Percentiles rank a stretch among this genome's conserved stretches.
Evolutionary conservation across 176 grass and related monocot genomes (phyloP).

Genomic region (Ananas comosus): DNA sequence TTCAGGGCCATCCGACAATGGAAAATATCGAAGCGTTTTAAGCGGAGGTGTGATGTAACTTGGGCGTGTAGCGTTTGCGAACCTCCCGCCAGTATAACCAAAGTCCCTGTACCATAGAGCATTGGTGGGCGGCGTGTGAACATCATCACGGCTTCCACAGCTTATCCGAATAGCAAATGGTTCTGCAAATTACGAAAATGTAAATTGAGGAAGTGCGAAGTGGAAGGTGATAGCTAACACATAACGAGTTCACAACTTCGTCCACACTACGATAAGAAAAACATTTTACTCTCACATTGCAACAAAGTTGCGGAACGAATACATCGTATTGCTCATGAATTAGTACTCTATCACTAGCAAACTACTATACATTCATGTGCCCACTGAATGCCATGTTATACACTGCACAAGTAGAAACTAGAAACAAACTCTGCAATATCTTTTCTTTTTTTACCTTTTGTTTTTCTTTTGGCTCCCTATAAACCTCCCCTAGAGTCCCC

Average conservation of each 20-base stretch:
- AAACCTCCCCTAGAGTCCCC: no score
- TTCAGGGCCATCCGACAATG: slow-evolving; percentile 83
- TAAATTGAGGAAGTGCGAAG: background rate
- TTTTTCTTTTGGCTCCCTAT: no score
- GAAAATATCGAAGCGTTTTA: slow-evolving; percentile 79
- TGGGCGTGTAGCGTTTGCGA: slow-evolving; percentile 65
- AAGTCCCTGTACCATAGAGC: slow-evolving; percentile 94
- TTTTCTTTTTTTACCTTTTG: no score
- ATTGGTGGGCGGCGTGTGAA: slow-evolving; percentile 64
- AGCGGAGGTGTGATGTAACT: slow-evolving; percentile 73
- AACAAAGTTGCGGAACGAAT: no score
- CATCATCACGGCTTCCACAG: slow-evolving; percentile 83
- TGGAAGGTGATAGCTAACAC: background rate
- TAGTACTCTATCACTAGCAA: no score
- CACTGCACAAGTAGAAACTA: no score
- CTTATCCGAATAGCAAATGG: slow-evolving; percentile 82
- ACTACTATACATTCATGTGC: no score
- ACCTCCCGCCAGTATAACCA: slow-evolving; percentile 76
- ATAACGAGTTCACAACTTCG: background rate
- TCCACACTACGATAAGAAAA: background rate
- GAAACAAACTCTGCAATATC: no score
- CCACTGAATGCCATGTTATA: no score
- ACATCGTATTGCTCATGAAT: no score
- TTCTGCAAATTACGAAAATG: slow-evolving; percentile 44
- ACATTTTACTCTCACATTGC: background rate